Evolutionary conservation across 805 yeast species (phyloP), one percentile per base, ranked within the genome.

Genomic region (Ogataea ganodermae): DNA sequence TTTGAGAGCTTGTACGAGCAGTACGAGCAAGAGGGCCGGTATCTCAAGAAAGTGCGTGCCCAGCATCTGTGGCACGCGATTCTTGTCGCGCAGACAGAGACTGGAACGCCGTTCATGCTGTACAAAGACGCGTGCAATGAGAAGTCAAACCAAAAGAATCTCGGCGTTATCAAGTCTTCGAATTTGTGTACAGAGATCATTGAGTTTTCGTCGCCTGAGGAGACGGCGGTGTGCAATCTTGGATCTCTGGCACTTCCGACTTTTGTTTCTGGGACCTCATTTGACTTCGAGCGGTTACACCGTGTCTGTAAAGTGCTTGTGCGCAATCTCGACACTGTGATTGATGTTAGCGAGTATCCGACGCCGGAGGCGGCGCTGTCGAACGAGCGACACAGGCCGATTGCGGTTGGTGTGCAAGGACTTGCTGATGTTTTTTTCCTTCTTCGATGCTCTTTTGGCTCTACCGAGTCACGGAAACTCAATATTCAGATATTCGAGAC

Each of bases 331-430:
- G 85, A 92, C 74, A 77, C 71, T 62, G 79, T 92, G 50, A 92
- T 92, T 49, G 97, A 92, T 71, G 79, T 84, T 53, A 88, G 90
- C 62, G 75, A 72, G 63, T 92, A 92, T 65, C 98, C 99, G 4
- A 84, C 88, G 20, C 80, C 76, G 44, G 86, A 81, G 55, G 92
- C 98, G 4, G 76, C 75, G 59, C 62, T 52, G 38, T 88, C 97
- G 14, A 92, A 94, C 68, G 70, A 80, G 75, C 82, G 81, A 61
- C 86, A 92, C 67, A 78, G 99, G 59, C 98, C 99, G 17, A 80
- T 92, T 60, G 97, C 97, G n/a, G 70, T 92, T 18, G 99, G 99
- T 57, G 97, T 92, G n/a, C 97, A 92, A 68, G 99, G 99, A 49
- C 74, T 92, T 45, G 97, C 98, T 23, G 98, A 92, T 67, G 75